phyloP scores from a whole-genome alignment of 2,329 filamentous ascomycete genomes.

The Aspergillus piperis region DNA sequence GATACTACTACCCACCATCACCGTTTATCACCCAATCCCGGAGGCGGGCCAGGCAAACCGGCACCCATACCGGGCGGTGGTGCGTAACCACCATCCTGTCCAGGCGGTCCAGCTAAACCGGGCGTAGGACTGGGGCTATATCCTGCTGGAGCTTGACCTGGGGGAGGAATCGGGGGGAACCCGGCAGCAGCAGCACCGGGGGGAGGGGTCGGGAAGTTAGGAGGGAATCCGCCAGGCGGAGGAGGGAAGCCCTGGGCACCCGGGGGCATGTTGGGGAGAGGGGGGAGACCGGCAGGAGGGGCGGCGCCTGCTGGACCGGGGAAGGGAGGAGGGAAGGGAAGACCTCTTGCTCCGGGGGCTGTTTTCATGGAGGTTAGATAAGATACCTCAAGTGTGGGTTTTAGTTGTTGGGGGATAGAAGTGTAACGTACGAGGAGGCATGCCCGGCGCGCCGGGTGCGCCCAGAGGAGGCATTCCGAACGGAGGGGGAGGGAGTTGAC shows the following conservation, averaged over 20 bases:
- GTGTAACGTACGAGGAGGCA: constrained; percentile 56
- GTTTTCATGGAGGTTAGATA: constrained; percentile 17
- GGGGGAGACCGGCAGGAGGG: constrained; percentile 39
- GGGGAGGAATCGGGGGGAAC: constrained; percentile 35
- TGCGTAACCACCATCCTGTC: constrained; percentile 30
- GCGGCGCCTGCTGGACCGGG: constrained; percentile 38
- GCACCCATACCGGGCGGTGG: constrained; percentile 31
- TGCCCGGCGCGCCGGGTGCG: constrained; percentile 41
- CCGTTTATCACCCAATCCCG: constrained; percentile 34
- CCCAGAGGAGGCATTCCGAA: constrained; percentile 55
- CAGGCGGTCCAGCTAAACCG: constrained; percentile 32
- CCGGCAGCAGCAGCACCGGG: constrained; percentile 29
- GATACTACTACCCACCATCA: neutral
- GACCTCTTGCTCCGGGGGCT: constrained; percentile 59
- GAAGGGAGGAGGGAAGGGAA: constrained; percentile 54
- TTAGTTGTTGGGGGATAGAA: neutral
- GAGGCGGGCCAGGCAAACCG: constrained; percentile 26
- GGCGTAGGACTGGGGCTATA: constrained; percentile 30
- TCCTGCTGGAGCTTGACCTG: constrained; percentile 24
- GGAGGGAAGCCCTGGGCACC: constrained; percentile 24
- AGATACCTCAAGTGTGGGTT: neutral
- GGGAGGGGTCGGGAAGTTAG: constrained; percentile 50
- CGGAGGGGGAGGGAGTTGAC: constrained; percentile 57
- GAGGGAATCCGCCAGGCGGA: constrained; percentile 28
- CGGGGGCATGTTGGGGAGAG: constrained; percentile 41